Percentiles rank a stretch among this genome's conserved stretches.
Conservation (phyloP, 768 basidiomycete genomes). For the Rhodosporidiobolus sp. region DNA sequence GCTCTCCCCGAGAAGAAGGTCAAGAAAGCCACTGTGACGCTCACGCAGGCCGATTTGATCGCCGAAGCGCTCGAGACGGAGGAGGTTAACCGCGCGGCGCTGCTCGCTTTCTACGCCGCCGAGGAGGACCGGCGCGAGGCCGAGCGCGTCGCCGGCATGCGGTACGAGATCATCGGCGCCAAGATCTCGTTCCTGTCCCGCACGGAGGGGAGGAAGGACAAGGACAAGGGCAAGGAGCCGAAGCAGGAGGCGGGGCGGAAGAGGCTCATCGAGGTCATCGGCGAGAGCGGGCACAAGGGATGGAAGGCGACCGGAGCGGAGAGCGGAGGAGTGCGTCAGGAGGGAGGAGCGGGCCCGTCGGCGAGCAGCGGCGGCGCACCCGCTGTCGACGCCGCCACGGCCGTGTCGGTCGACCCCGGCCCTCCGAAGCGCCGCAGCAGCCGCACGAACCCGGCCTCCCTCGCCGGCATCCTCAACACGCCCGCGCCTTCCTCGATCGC, state of each 20-base stretch:
- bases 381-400: background rate
- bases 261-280: slow-evolving; percentile 23
- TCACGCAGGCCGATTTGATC: slow-evolving; percentile 79
- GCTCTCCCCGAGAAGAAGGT: slow-evolving; percentile 10
- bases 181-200: slow-evolving; percentile 52
- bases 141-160: slow-evolving; percentile 54
- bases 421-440: background rate
- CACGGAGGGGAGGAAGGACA: slow-evolving; percentile 19
- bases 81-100: slow-evolving; percentile 75
- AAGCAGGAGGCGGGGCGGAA: slow-evolving; percentile 10
- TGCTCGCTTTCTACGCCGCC: slow-evolving; percentile 69
- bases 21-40: slow-evolving; percentile 13
- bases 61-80: slow-evolving; percentile 79
- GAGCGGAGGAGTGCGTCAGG: background rate
- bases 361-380: background rate
- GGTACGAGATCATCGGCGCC: slow-evolving; percentile 60
- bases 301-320: slow-evolving; percentile 22
- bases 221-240: slow-evolving; percentile 15
- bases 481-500: background rate
- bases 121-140: slow-evolving; percentile 76
- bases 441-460: background rate
- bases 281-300: slow-evolving; percentile 24
- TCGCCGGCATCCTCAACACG: background rate
- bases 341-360: background rate
- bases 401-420: background rate